A percentile compares a stretch with the other conserved stretches of the same genome.
phyloP scores from a whole-genome alignment of 2,329 filamentous ascomycete genomes.

The Aspergillus transmontanensis region DNA sequence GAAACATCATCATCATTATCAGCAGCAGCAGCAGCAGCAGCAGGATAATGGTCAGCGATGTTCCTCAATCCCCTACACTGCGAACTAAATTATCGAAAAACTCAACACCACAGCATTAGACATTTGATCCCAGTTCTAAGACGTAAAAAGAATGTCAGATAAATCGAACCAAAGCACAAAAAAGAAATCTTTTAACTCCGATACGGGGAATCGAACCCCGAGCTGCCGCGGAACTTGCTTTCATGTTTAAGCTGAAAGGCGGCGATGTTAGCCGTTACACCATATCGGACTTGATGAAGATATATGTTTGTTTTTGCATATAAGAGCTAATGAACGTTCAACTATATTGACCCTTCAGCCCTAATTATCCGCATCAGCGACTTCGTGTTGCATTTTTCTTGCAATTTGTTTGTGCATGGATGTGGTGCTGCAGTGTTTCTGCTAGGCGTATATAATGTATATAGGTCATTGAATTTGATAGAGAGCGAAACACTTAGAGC shows the following conservation, averaged over 20 bases:
- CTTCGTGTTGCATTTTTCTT: too few species aligned
- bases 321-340: fast-evolving
- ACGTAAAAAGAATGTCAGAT: too few species aligned
- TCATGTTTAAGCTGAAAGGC: conserved; percentile 7
- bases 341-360: too few species aligned
- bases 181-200: conserved; percentile 4
- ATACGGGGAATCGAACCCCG: conserved; percentile 19
- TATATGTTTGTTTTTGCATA: neutral
- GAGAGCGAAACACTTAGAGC: fast-evolving
- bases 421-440: neutral
- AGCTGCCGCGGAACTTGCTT: conserved; percentile 8
- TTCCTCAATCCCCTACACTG: neutral
- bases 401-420: too few species aligned
- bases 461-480: neutral
- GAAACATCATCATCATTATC: too few species aligned
- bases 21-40: too few species aligned
- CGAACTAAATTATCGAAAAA: neutral
- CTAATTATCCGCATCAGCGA: neutral
- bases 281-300: conserved; percentile 10
- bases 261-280: conserved; percentile 17
- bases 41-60: too few species aligned
- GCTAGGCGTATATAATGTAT: too few species aligned
- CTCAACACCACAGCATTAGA: neutral
- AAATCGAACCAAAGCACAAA: neutral
- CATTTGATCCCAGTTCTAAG: neutral